Conservation (phyloP, 208 protist genomes). For the Strigomonas galati region DNA sequence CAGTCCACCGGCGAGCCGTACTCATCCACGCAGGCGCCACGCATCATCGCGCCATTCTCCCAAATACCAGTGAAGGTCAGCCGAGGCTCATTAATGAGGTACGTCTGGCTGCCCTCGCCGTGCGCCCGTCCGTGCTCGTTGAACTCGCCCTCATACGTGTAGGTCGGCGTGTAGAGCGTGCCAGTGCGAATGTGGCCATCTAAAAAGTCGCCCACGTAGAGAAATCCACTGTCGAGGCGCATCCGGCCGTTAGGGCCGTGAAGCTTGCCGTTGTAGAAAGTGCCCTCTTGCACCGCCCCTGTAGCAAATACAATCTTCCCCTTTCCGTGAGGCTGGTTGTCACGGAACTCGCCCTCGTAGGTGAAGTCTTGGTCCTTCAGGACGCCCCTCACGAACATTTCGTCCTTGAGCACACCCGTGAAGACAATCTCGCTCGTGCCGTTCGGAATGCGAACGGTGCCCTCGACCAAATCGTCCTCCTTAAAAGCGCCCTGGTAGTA, state of each 20-base stretch:
- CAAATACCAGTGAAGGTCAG: conserved; percentile 87
- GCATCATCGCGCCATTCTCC: conserved; percentile 77
- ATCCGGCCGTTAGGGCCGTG: conserved; percentile 85
- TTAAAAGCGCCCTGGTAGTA: conserved; percentile 77
- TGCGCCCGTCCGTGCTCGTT: conserved; percentile 84
- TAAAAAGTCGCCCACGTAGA: conserved; percentile 87
- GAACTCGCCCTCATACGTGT: conserved; percentile 91
- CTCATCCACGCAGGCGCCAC: conserved; percentile 83
- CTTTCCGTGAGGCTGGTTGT: conserved; percentile 84
- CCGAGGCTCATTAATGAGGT: conserved; percentile 77
- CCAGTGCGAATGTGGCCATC: conserved; percentile 76
- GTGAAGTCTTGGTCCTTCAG: conserved; percentile 79
- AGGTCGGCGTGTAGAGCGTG: conserved; percentile 84
- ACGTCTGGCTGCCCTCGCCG: conserved; percentile 85
- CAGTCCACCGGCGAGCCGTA: conserved; percentile 85
- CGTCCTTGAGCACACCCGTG: conserved; percentile 70
- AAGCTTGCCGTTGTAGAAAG: conserved; percentile 83
- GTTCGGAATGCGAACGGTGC: conserved; percentile 85
- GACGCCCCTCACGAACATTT: conserved; percentile 76
- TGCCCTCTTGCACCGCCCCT: conserved; percentile 82
- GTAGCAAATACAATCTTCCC: conserved; percentile 72
- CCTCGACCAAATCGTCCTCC: conserved; percentile 76
- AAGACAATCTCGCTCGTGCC: conserved; percentile 82
- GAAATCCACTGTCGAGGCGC: conserved; percentile 87
- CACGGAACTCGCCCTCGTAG: conserved; percentile 80